Base-by-base conservation (phyloP, 1,284 basidiomycete species). In the Irpex rosettiformis region DNA sequence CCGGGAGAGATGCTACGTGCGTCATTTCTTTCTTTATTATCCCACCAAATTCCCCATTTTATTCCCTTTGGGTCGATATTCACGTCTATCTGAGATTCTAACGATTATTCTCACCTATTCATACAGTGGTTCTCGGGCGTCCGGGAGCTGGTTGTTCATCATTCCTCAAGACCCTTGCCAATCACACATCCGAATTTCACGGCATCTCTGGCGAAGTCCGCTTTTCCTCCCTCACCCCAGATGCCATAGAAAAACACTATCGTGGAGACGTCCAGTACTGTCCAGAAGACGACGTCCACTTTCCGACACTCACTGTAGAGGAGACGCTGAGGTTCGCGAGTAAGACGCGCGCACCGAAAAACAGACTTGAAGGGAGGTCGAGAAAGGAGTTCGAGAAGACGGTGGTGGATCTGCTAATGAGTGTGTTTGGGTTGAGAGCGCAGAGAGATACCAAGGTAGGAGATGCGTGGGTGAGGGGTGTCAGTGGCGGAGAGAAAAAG, bases 401-500 rank as follows among this genome's bases (percentile, higher is more conserved):
- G 54, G 72, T 83, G 24, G 81, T 82, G 1, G 80, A 84, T 29
- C 72, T 87, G 4, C 67, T 89, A 28, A 76, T 82, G 66, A 87
- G 85, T 13, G 79, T 91, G 21, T 88, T 94, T 65, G 89, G 91
- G 6, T 75, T 95, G 55, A 75, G 76, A n/a, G 89, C 91, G 62
- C 80, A 74, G 3, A 73, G 74, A 61, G 71, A 81, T 33, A 86
- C 84, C 0, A 76, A 76, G 0, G 89, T 94, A 22, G 93, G 93
- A 2, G 84, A 93, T 71, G 86, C 86, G 3, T 79, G 82, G 3
- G 76, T 93, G 2, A 77, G 90, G 4, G 93, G 93, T 53, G 83
- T 94, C 1, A 88, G 85, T 25, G 93, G 92, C 18, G 93, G 94
- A 11, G 88, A 93, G 76, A 86, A 88, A 73, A 89, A 90, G 72